These are phyloP conservation scores for Leptographium radiaticola DNA, from an alignment of 2,329 filamentous ascomycete genomes.

Conservation along the genomic window DNA sequence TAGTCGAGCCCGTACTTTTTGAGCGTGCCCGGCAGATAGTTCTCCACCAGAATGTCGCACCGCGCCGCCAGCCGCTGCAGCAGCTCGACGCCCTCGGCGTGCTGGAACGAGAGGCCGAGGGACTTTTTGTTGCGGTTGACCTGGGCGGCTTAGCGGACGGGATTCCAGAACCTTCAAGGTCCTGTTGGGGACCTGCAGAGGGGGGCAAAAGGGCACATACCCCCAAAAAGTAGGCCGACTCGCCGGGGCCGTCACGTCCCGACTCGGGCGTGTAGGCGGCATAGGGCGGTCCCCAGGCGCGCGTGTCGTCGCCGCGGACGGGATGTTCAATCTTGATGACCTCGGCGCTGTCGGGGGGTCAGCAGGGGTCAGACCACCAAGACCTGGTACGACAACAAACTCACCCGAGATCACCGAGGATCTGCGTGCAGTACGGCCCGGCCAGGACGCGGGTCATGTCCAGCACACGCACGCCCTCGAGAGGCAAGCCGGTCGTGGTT, in stretches of 20 bases:
- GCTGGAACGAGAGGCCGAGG: conserved; percentile 78
- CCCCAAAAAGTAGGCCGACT: conserved; percentile 87
- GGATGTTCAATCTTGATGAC: conserved; percentile 97
- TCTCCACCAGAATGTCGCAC: conserved; percentile 90
- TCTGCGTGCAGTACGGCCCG: conserved; percentile 97
- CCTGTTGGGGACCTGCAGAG: no score
- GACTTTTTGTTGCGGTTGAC: conserved; percentile 98
- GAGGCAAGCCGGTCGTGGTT: conserved; percentile 41
- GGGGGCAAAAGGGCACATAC: conserved; percentile 46
- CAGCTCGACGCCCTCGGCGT: conserved; percentile 70
- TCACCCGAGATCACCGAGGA: conserved; percentile 89
- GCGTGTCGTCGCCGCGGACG: conserved; percentile 77
- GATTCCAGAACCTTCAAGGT: no score
- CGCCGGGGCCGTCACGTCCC: conserved; percentile 56
- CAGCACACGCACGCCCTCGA: conserved; percentile 77
- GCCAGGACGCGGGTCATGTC: conserved; percentile 96
- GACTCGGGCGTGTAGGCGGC: conserved; percentile 58
- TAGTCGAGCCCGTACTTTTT: conserved; percentile 91
- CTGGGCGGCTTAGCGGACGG: conserved; percentile 34
- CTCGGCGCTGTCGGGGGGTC: conserved; percentile 54
- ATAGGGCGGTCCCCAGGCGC: conserved; percentile 94
- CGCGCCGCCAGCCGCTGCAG: conserved; percentile 72
- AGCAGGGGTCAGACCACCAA: background rate
- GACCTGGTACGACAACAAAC: background rate
- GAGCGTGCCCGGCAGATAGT: conserved; percentile 81